Evolutionary conservation across 1,284 basidiomycete genomes (phyloP), one percentile per base, ranked within the genome.

Genomic region (Puccinia horiana): DNA sequence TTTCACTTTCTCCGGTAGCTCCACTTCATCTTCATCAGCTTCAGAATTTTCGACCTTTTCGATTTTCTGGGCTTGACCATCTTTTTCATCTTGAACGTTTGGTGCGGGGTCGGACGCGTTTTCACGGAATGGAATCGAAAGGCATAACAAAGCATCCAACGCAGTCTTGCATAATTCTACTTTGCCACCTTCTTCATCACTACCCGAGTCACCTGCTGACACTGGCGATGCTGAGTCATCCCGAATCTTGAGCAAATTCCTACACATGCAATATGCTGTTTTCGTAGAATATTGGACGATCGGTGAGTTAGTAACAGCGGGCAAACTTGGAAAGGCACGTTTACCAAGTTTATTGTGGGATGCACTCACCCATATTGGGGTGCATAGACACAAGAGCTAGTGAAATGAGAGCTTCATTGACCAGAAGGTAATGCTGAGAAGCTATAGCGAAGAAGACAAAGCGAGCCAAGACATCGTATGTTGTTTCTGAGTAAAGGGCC

Each of bases 381-480:
- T 35, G 14, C 32, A 49, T 42, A 32, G 80, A 44, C 61, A 82
- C 23, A n/a, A 82, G 29, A 3, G 80, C 26, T 12, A 82, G 61
- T 52, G 80, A 75, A n/a, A 82, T 70, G 40, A 82, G 52, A 11
- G 80, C 80, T 76, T 82, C 80, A 58, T 82, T 82, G 14, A 82
- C 54, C n/a, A 82, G 35, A 54, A 82, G 11, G 44, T 69, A 35
- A 69, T 82, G 54, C 26, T 54, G 40, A 26, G 54, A 52, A 23
- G 44, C 20, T 37, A 63, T 35, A 29, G 70, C 37, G 26, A 47
- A 52, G 29, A 40, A 82, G 35, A 61, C 61, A 49, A 82, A 76
- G 47, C 70, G 69, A 69, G 52, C 58, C 23, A 82, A 2, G 1
- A 35, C 42, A 32, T 76, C 70, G 54, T 74, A 47, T n/a, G 70